Evolutionary conservation across 78 protist species (phyloP).

Genomic region (Speleostelium caveatum): DNA sequence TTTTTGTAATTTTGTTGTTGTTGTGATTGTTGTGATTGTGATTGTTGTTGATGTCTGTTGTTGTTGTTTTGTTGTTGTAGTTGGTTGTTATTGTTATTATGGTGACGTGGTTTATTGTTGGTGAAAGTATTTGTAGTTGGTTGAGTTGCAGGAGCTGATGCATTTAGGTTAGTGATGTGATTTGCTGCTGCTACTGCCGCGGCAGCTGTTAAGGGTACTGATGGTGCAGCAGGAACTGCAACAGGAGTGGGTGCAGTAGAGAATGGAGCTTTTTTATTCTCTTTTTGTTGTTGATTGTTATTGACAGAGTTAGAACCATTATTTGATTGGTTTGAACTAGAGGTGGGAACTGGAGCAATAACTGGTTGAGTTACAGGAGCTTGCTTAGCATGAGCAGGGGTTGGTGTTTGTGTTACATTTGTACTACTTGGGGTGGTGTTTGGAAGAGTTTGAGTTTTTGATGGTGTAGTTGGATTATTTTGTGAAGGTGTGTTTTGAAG

Average conservation of each 20-base stretch:
- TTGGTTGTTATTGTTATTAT: background rate
- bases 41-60: slow-evolving; percentile 45
- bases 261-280: background rate
- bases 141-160: background rate
- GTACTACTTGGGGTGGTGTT: slow-evolving; percentile 1
- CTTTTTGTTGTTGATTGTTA: background rate
- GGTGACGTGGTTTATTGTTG: slow-evolving; percentile 3
- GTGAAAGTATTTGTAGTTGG: background rate
- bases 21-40: slow-evolving; percentile 1
- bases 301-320: too few relatives aligned
- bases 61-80: slow-evolving; percentile 24
- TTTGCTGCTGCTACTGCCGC: slow-evolving; percentile 36
- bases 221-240: background rate
- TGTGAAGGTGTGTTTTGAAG: too few relatives aligned
- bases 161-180: background rate
- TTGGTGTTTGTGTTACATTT: too few relatives aligned
- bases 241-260: background rate
- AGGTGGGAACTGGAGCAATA: too few relatives aligned
- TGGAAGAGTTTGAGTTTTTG: background rate
- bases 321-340: too few relatives aligned
- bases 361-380: too few relatives aligned
- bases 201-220: slow-evolving; percentile 16
- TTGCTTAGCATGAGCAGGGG: too few relatives aligned
- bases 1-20: slow-evolving; percentile 9
- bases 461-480: background rate